phyloP scores from a whole-genome alignment of 108 stramenopile species.

The Nitzschia putrida region DNA sequence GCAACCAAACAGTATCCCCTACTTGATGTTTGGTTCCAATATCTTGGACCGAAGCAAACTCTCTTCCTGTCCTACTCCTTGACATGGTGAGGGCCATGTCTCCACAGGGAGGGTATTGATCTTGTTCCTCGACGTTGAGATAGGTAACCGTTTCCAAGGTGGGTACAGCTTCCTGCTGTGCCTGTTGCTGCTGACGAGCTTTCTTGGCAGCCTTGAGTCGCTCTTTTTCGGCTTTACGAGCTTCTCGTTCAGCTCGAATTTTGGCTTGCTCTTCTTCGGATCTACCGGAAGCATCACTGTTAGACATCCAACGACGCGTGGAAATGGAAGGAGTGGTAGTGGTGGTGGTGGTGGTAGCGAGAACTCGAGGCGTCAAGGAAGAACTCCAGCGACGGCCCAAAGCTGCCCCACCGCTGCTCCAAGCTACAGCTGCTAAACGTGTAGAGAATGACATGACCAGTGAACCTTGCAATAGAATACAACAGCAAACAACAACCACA shows the following conservation, averaged over 20 bases:
- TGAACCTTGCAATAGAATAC: no score
- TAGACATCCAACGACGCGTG: no score
- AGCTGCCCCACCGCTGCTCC: no score
- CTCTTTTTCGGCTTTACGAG: conserved; percentile 82
- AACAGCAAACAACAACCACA: no score
- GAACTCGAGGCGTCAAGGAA: no score
- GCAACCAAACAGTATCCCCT: conserved; percentile 84
- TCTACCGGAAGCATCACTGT: no score
- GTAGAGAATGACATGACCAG: no score
- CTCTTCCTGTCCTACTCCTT: conserved; percentile 68
- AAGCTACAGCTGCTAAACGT: no score
- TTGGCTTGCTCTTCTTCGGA: conserved; percentile 78
- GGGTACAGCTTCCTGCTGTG: conserved; percentile 63
- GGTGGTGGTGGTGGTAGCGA: no score
- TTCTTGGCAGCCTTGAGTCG: conserved; percentile 81
- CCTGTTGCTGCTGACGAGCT: conserved; percentile 73
- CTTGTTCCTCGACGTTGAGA: conserved; percentile 65
- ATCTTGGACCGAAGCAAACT: conserved; percentile 59
- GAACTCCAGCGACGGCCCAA: no score
- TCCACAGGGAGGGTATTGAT: conserved; percentile 67
- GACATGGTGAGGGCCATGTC: conserved; percentile 78
- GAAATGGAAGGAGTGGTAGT: no score
- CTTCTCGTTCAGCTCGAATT: conserved; percentile 76
- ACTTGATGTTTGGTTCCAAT: conserved; percentile 51
- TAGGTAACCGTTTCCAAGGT: conserved; percentile 74